Percentiles rank a stretch among this genome's conserved stretches.
Evolutionary conservation across 345 rosid genomes (phyloP).

Genomic region (Trapa incisa): DNA sequence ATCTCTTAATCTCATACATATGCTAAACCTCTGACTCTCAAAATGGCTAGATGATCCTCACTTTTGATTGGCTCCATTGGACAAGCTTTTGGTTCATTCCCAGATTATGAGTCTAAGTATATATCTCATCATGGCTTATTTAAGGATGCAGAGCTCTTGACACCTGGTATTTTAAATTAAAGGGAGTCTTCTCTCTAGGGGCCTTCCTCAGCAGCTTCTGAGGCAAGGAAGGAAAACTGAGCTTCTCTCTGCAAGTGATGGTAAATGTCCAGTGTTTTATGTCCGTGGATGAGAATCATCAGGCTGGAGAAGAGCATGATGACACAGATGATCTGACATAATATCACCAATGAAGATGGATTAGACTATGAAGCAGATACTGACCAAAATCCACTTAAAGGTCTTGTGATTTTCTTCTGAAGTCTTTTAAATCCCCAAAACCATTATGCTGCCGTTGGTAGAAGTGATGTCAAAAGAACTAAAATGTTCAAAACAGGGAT

Average conservation of each 20-base stretch:
- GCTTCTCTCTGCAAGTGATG: constrained; percentile 51
- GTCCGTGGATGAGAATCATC: constrained; percentile 11
- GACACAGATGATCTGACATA: constrained; percentile 27
- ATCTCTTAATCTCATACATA: constrained; percentile 58
- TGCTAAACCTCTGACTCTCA: constrained; percentile 62
- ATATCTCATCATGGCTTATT: constrained; percentile 44
- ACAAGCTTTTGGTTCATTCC: constrained; percentile 68
- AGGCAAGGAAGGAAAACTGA: constrained; percentile 33
- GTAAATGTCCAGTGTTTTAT: constrained; percentile 13
- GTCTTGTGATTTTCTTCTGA: constrained; percentile 12
- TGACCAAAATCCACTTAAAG: constrained; percentile 19
- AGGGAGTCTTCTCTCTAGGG: constrained; percentile 47
- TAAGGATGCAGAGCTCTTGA: constrained; percentile 49
- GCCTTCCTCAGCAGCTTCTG: constrained; percentile 27
- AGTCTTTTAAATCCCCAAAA: constrained; percentile 15
- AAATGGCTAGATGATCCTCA: constrained; percentile 71
- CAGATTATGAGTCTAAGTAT: constrained; percentile 42
- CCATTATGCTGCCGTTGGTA: neutral
- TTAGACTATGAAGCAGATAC: neutral
- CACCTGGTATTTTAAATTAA: constrained; percentile 31
- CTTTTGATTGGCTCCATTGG: constrained; percentile 79
- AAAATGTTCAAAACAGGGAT: constrained; percentile 9
- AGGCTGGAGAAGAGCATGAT: constrained; percentile 19
- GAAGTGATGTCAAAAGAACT: constrained; percentile 10
- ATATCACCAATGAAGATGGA: constrained; percentile 21